phyloP scores from a whole-genome alignment of 164 flowering plant genomes.

The Malania oleifera region DNA sequence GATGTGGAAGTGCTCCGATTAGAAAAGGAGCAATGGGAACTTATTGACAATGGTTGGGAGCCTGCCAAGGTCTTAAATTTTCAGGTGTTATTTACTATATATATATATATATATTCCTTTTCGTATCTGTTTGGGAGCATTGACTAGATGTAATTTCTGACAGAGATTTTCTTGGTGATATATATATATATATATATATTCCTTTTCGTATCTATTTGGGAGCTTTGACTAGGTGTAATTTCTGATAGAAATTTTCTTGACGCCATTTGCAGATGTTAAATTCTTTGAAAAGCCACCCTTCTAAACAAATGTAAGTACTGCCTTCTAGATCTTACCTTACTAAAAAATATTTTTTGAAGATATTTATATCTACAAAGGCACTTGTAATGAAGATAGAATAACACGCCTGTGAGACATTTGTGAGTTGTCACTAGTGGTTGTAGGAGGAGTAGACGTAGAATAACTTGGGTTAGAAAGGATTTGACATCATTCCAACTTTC shows the following conservation, averaged over 20 bases:
- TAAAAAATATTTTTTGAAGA: not conserved
- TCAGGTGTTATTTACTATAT: not conserved
- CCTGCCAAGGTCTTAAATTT: constrained; percentile 42
- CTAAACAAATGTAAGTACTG: constrained; percentile 43
- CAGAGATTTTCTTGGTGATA: not conserved
- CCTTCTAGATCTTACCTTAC: not conserved
- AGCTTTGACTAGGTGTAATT: not conserved
- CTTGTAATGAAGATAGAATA: too few relatives aligned
- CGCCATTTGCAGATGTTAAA: constrained; percentile 39
- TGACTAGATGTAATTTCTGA: not conserved
- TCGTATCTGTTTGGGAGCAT: not conserved
- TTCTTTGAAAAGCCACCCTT: constrained; percentile 23
- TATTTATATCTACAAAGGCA: not conserved
- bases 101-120: not conserved
- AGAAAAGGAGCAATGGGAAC: constrained; percentile 86
- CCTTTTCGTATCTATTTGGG: not conserved
- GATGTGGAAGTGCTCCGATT: constrained; percentile 80
- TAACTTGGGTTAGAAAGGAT: too few relatives aligned
- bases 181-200: not conserved
- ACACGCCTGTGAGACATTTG: not conserved
- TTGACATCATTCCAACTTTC: too few relatives aligned
- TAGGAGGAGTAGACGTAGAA: too few relatives aligned
- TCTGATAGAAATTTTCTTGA: not conserved
- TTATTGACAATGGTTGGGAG: constrained; percentile 35
- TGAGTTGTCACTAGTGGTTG: too few relatives aligned